These are phyloP conservation scores for Xylariales sp. DNA, from an alignment of 2,329 filamentous ascomycete genomes.

Conservation along the genomic window DNA sequence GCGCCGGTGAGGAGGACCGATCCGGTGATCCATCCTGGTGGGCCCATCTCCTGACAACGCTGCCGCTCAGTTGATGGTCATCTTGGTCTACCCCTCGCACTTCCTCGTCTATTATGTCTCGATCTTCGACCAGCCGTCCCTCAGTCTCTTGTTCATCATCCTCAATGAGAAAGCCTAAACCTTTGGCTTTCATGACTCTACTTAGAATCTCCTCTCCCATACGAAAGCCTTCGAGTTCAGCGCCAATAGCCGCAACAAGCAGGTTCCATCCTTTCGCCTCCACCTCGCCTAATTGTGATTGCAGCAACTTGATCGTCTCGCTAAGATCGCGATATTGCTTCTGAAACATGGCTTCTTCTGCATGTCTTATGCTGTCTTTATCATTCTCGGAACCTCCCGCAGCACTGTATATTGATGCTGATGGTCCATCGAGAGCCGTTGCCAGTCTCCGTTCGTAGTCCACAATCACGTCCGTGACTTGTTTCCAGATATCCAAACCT, in stretches of 20 bases:
- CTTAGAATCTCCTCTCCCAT: conserved; percentile 56
- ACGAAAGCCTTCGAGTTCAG: conserved; percentile 64
- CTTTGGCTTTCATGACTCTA: conserved; percentile 16
- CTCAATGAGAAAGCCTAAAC: conserved; percentile 1
- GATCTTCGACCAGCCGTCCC: no score
- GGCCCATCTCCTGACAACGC: conserved; percentile 29
- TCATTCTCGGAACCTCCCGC: background rate
- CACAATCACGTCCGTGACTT: conserved; percentile 53
- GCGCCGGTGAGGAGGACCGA: conserved; percentile 7
- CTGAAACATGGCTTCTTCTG: conserved; percentile 33
- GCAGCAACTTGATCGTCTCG: conserved; percentile 49
- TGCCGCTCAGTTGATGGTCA: conserved; percentile 22
- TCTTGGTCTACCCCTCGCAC: conserved; percentile 5
- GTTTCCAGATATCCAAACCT: conserved; percentile 63
- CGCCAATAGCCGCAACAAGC: conserved; percentile 70
- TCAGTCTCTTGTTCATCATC: no score
- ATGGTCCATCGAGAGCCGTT: conserved; percentile 11
- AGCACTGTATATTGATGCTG: no score
- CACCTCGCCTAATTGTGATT: conserved; percentile 48
- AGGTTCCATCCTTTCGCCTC: conserved; percentile 67
- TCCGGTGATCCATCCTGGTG: conserved; percentile 10
- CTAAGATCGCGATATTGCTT: conserved; percentile 53
- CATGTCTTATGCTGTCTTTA: conserved; percentile 18
- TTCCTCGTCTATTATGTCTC: no score
- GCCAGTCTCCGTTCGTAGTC: conserved; percentile 53